These are phyloP conservation scores for Xerocomus brunneocitrinus DNA, from an alignment of 768 basidiomycete genomes.

Conservation along the genomic window DNA sequence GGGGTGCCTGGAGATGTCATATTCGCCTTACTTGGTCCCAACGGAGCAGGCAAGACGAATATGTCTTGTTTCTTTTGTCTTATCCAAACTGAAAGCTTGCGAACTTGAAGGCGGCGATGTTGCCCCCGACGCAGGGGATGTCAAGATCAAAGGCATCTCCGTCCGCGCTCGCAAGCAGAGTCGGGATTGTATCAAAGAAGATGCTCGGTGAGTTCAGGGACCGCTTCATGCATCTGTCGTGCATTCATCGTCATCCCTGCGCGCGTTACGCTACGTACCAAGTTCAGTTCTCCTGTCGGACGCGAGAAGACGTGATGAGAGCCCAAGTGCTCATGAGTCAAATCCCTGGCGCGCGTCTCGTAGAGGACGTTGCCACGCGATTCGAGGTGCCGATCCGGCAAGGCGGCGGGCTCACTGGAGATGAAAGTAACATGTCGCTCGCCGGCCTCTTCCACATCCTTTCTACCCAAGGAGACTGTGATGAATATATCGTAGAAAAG, in stretches of 20 bases:
- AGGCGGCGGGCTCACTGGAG: background rate
- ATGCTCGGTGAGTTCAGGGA: constrained; percentile 50
- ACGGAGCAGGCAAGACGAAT: constrained; percentile 79
- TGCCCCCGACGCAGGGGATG: constrained; percentile 63
- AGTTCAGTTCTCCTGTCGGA: constrained; percentile 67
- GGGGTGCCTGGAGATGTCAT: constrained; percentile 59
- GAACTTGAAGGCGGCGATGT: constrained; percentile 55
- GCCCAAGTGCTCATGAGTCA: constrained; percentile 59
- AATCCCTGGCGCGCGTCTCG: constrained; percentile 59
- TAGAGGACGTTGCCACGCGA: constrained; percentile 70
- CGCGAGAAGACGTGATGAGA: constrained; percentile 52
- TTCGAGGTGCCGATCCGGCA: constrained; percentile 61
- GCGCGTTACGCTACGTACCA: constrained; percentile 72
- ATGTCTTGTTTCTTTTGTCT: constrained; percentile 19
- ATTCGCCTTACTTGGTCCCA: constrained; percentile 77
- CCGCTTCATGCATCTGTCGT: background rate
- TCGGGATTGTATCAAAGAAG: constrained; percentile 71
- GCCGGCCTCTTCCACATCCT: constrained; percentile 56
- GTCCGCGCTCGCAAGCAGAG: constrained; percentile 68
- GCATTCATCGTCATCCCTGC: background rate
- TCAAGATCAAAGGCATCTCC: constrained; percentile 61
- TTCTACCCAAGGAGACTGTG: constrained; percentile 47
- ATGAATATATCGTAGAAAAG: constrained; percentile 68
- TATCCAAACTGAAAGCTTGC: background rate
- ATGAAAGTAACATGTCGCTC: constrained; percentile 38